Evolutionary conservation across 1,284 basidiomycete genomes (phyloP), one percentile per base, ranked within the genome.

Genomic region (Malassezia slooffiae): DNA sequence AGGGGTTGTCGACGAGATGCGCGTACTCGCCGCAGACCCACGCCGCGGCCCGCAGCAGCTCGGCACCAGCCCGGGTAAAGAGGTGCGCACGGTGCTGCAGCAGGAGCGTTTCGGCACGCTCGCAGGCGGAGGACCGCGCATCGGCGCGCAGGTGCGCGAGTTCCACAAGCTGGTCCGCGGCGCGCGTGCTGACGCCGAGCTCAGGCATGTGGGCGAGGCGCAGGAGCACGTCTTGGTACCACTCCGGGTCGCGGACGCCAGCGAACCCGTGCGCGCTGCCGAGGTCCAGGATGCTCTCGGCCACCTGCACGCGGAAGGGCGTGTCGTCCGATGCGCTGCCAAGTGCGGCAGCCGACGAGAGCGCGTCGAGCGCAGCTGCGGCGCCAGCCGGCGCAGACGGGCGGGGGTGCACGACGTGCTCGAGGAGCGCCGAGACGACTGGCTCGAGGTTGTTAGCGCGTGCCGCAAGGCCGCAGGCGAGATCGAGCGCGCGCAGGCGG

Each of bases 11-110:
- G 1, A 70, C 52, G 41, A 71, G 47, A 61, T 67, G 41, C 15
- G 83, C 81, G 67, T 88, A 89, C 70, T 97, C 93, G 20, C 90
- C 90, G 56, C 85, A 87, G 53, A 95, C 84, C 83, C 85, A 95
- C 1, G 87, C 86, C 5, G 87, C 88, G 2, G 89, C 90, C 75
- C 83, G 85, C 1, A 95, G 72, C 7, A 91, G 77, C 54, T 90
- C 85, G 16, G 49, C 54, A 2, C 26, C 19, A 24, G 33, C 21
- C 8, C 48, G 53, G 1, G 80, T 77, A 59, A 83, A 86, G 45
- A 66, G 79, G 74, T 29, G 78, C 75, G 54, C 57, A 9, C 79
- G 76, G 6, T 16, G 27, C 1, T 23, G 8, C 22, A 44, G 20
- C 12, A 31, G 31, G n/a, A 20, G 12, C 12, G 31, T 77, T 72